Percentiles rank a stretch among this genome's conserved stretches.
Conservation (phyloP, 768 basidiomycete species). For the Cystofilobasidium bisporidii region DNA sequence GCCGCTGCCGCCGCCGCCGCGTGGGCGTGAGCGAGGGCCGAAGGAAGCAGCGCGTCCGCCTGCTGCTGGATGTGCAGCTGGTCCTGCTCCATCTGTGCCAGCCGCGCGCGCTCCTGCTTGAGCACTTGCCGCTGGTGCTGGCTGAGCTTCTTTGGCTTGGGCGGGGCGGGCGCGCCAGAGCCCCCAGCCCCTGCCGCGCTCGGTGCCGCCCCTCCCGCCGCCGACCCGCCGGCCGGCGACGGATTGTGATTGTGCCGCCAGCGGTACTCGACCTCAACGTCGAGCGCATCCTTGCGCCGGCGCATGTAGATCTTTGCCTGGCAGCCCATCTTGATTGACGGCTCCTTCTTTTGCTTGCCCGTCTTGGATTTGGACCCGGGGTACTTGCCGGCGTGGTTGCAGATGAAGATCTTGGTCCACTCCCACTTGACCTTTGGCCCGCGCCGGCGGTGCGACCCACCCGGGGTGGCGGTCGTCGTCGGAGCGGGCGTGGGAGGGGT, state of each 20-base stretch:
- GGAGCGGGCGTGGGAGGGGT: no score
- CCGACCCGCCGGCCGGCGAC: not conserved
- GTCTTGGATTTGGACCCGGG: not conserved
- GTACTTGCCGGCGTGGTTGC: not conserved
- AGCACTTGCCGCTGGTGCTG: not conserved
- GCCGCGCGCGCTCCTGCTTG: not conserved
- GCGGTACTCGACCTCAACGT: conserved; percentile 5
- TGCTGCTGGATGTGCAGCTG: not conserved
- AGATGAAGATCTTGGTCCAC: conserved; percentile 10
- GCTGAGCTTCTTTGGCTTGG: not conserved
- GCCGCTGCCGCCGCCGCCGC: no score
- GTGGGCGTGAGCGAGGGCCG: not conserved
- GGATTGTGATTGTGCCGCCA: conserved; percentile 2
- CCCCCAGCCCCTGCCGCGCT: not conserved
- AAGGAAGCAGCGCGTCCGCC: not conserved
- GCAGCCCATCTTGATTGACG: conserved; percentile 2
- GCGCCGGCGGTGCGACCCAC: not conserved
- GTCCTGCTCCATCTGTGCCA: not conserved
- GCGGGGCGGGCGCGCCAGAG: not conserved
- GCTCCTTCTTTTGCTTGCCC: not conserved
- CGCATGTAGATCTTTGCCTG: not conserved
- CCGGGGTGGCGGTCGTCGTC: not conserved
- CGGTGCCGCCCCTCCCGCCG: not conserved
- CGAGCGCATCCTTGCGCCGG: not conserved
- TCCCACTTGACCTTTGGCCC: conserved; percentile 4